Conservation (phyloP, 805 yeast genomes). For the Saccharomyces mikatae region DNA sequence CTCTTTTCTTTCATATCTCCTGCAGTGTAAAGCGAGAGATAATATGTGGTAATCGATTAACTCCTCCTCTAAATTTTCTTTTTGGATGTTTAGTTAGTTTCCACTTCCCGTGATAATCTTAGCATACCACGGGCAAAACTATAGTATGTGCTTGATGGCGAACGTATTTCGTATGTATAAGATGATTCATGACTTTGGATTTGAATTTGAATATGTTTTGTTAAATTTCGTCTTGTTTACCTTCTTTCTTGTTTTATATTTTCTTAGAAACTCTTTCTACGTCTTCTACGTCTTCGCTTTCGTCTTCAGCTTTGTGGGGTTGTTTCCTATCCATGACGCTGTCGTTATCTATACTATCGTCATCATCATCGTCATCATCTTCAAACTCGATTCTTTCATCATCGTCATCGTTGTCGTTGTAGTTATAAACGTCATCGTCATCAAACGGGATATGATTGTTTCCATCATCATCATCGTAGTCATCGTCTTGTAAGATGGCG, state of each 20-base stretch:
- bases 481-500: conserved; percentile 38
- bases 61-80: background rate
- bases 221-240: background rate
- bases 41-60: background rate
- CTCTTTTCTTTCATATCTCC: background rate
- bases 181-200: background rate
- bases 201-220: background rate
- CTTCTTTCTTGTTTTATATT: background rate
- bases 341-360: conserved; percentile 29
- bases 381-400: conserved; percentile 30
- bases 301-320: conserved; percentile 27
- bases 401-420: conserved; percentile 39
- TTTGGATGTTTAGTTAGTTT: background rate
- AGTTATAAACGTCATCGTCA: conserved; percentile 48
- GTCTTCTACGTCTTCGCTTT: conserved; percentile 28
- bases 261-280: conserved; percentile 22
- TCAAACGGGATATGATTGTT: conserved; percentile 27
- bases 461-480: conserved; percentile 37
- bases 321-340: conserved; percentile 31
- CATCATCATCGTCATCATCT: conserved; percentile 26
- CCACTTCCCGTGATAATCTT: background rate
- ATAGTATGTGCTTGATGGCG: background rate
- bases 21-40: background rate
- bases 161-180: background rate
- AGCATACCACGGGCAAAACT: background rate